Evolutionary conservation across 176 grass and related monocot genomes (phyloP).

Genomic region (Zoysia pacifica): DNA sequence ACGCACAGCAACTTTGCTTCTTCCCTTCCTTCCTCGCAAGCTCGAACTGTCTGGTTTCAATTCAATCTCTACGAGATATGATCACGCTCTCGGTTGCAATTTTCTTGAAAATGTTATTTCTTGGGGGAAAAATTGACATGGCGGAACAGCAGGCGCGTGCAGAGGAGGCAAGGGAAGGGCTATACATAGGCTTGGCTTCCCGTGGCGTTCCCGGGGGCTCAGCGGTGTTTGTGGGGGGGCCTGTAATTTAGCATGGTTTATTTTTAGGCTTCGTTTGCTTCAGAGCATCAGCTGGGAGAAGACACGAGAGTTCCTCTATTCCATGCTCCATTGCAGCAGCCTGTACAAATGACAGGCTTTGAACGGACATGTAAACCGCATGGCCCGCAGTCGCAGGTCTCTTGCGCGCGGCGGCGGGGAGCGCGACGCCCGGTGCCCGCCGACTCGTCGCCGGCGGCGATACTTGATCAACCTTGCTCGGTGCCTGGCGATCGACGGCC

Average conservation of each 20-base stretch:
- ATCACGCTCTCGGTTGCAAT: not conserved
- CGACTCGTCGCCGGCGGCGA: not conserved
- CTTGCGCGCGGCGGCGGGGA: too few species aligned
- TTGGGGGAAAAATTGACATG: slow-evolving; percentile 18
- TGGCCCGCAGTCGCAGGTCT: too few species aligned
- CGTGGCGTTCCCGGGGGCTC: slow-evolving; percentile 1
- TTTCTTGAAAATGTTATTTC: not conserved
- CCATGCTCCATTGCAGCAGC: too few species aligned
- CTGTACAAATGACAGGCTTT: too few species aligned
- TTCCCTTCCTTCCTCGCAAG: not conserved
- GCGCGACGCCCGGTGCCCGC: too few species aligned
- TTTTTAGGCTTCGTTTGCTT: slow-evolving; percentile 37
- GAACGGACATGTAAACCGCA: too few species aligned
- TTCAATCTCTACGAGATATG: not conserved
- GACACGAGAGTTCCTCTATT: not conserved
- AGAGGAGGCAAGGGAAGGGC: slow-evolving; percentile 11
- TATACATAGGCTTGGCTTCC: slow-evolving; percentile 47
- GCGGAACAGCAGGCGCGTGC: slow-evolving; percentile 25
- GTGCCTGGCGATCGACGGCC: too few species aligned
- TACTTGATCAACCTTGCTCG: too few species aligned
- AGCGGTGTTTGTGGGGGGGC: slow-evolving; percentile 47
- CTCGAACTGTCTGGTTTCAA: not conserved
- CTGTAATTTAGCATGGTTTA: slow-evolving; percentile 41
- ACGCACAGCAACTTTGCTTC: not conserved
- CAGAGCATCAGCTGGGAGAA: not conserved